phyloP scores from a whole-genome alignment of 345 rosid genomes.

The Moricandia arvensis region DNA sequence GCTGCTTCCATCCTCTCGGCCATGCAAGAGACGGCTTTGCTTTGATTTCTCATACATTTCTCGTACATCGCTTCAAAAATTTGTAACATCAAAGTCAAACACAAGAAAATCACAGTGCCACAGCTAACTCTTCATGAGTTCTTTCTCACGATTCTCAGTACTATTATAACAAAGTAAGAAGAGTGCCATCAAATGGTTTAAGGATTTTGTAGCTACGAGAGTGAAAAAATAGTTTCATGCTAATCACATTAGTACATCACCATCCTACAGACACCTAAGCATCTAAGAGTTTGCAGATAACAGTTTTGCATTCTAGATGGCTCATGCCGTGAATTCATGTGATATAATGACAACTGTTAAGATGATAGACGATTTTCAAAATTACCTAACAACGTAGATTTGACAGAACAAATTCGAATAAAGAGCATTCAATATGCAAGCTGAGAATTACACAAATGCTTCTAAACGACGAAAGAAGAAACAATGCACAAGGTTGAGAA shows the following conservation, averaged over 20 bases:
- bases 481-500: slow-evolving; percentile 12
- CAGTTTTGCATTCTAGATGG: slow-evolving; percentile 10
- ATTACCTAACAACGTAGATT: slow-evolving; percentile 1
- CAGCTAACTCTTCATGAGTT: slow-evolving; percentile 14
- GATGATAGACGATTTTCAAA: neutral
- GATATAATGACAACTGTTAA: neutral
- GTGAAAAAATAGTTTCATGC: slow-evolving; percentile 13
- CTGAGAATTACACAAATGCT: slow-evolving; percentile 17
- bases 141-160: neutral
- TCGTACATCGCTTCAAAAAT: slow-evolving; percentile 82
- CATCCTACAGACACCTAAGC: slow-evolving; percentile 17
- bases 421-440: slow-evolving; percentile 15
- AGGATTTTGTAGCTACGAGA: neutral
- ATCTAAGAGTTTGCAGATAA: neutral
- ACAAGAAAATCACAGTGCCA: slow-evolving; percentile 5
- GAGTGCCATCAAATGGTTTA: neutral
- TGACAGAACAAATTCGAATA: slow-evolving; percentile 4
- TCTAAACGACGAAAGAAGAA: slow-evolving; percentile 18
- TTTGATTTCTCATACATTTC: slow-evolving; percentile 91
- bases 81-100: slow-evolving; percentile 26
- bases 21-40: slow-evolving; percentile 71
- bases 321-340: slow-evolving; percentile 16
- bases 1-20: slow-evolving; percentile 51
- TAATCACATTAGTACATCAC: neutral
- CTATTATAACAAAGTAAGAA: neutral